These are phyloP conservation scores for Neurospora sp. DNA, from an alignment of 495 filamentous ascomycete species.

Conservation along the genomic window DNA sequence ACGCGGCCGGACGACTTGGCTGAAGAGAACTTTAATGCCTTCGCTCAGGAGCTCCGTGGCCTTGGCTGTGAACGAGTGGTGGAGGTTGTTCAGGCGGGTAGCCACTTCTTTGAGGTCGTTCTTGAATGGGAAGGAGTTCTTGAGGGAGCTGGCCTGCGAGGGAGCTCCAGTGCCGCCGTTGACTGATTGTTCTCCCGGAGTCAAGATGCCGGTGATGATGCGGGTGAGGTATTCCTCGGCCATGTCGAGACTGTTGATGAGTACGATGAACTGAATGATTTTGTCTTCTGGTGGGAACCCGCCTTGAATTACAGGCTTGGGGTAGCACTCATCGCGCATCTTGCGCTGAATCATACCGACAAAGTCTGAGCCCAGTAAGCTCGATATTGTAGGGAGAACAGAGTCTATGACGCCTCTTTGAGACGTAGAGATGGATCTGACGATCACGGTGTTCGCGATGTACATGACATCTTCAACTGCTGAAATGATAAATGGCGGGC, in stretches of 20 bases:
- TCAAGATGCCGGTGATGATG: slow-evolving; percentile 60
- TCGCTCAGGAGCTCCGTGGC: slow-evolving; percentile 72
- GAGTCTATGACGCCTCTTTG: slow-evolving; percentile 63
- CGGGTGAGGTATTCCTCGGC: slow-evolving; percentile 80
- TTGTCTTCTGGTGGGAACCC: slow-evolving; percentile 73
- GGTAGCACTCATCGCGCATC: slow-evolving; percentile 93
- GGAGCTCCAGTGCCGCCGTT: slow-evolving; percentile 6
- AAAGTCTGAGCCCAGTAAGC: slow-evolving; percentile 87
- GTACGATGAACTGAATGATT: slow-evolving; percentile 74
- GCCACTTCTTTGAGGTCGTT: slow-evolving; percentile 59
- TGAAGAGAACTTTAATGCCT: slow-evolving; percentile 73
- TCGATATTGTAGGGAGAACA: slow-evolving; percentile 69
- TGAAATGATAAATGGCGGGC: slow-evolving; percentile 85
- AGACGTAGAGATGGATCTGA: slow-evolving; percentile 75
- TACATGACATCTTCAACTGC: slow-evolving; percentile 99
- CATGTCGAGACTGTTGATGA: slow-evolving; percentile 91
- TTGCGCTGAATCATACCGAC: slow-evolving; percentile 94
- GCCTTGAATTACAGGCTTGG: slow-evolving; percentile 61
- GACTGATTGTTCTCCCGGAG: slow-evolving; percentile 21
- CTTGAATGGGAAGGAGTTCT: slow-evolving; percentile 65
- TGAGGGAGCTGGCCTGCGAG: slow-evolving; percentile 31
- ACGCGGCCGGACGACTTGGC: slow-evolving; percentile 76
- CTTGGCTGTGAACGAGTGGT: slow-evolving; percentile 62
- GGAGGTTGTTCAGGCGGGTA: slow-evolving; percentile 56
- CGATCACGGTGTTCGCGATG: slow-evolving; percentile 85